Evolutionary conservation across 2,329 filamentous ascomycete genomes (phyloP).

Genomic region (Thelonectria rubi): DNA sequence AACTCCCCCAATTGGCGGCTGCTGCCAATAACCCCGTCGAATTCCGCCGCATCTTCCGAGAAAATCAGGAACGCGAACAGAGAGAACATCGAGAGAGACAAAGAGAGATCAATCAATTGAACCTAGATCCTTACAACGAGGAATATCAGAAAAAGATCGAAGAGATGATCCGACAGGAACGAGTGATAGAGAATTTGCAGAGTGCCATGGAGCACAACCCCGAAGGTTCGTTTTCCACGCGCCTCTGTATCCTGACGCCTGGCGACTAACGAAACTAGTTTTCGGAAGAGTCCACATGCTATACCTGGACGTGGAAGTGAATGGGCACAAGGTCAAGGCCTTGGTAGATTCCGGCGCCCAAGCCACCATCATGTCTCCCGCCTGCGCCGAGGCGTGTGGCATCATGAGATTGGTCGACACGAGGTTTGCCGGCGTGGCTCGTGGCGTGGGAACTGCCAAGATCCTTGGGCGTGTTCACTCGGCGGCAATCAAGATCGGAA

Average conservation of each 20-base stretch:
- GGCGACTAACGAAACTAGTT: slow-evolving; percentile 61
- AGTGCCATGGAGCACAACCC: slow-evolving; percentile 98
- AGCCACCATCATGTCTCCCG: slow-evolving; percentile 97
- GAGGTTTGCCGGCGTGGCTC: slow-evolving; percentile 89
- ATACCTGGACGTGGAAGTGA: slow-evolving; percentile 95
- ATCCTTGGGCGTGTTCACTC: slow-evolving; percentile 96
- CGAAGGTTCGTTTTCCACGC: slow-evolving; percentile 73
- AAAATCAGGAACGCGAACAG: slow-evolving; percentile 74
- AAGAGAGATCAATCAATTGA: slow-evolving; percentile 83
- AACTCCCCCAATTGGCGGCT: slow-evolving; percentile 79
- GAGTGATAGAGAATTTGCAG: slow-evolving; percentile 93
- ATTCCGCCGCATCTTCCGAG: slow-evolving; percentile 77
- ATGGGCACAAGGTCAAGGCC: slow-evolving; percentile 90
- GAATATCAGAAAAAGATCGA: slow-evolving; percentile 93
- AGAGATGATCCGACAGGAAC: slow-evolving; percentile 95
- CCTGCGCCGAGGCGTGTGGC: slow-evolving; percentile 88
- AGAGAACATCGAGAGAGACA: slow-evolving; percentile 80
- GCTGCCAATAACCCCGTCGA: slow-evolving; percentile 78
- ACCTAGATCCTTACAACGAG: slow-evolving; percentile 92
- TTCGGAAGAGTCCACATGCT: slow-evolving; percentile 96
- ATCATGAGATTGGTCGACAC: slow-evolving; percentile 97
- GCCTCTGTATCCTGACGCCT: slow-evolving; percentile 4
- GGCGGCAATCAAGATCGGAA: slow-evolving; percentile 92
- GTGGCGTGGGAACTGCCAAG: slow-evolving; percentile 91
- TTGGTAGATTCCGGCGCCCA: slow-evolving; percentile 98